Percentiles rank a stretch among this genome's conserved stretches.
These are phyloP conservation scores for Boletus coccyginus DNA, from an alignment of 768 basidiomycete genomes.

Conservation along the genomic window DNA sequence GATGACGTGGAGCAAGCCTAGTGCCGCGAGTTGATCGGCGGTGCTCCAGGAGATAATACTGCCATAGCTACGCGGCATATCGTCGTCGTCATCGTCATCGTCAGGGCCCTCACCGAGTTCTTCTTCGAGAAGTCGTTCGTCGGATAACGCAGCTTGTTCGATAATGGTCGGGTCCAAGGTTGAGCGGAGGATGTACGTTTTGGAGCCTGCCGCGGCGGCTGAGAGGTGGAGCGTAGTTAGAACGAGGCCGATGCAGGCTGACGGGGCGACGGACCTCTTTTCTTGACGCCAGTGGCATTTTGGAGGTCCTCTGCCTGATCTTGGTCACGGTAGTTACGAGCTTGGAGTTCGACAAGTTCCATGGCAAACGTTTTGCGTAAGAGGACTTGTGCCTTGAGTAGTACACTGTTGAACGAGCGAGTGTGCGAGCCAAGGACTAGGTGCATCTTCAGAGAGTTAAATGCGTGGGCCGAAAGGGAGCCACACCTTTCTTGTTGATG, in stretches of 20 bases:
- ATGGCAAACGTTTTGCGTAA: constrained; percentile 71
- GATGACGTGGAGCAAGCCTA: constrained; percentile 79
- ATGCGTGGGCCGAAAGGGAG: background rate
- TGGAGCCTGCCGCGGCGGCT: constrained; percentile 59
- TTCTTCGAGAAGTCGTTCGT: constrained; percentile 42
- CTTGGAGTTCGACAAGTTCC: constrained; percentile 78
- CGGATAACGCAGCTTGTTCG: constrained; percentile 53
- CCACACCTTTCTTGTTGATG: constrained; percentile 75
- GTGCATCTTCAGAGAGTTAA: background rate
- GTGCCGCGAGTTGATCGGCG: constrained; percentile 59
- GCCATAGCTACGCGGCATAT: constrained; percentile 54
- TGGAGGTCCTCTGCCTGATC: constrained; percentile 41
- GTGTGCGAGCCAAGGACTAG: constrained; percentile 48
- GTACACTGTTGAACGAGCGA: constrained; percentile 63
- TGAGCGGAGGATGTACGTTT: constrained; percentile 84
- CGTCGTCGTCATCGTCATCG: constrained; percentile 47
- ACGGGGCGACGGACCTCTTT: constrained; percentile 49
- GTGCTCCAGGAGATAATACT: constrained; percentile 73
- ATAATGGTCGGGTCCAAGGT: constrained; percentile 60
- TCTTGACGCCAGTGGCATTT: constrained; percentile 58
- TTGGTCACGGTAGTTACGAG: constrained; percentile 46
- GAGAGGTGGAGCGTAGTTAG: background rate
- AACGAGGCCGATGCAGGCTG: background rate
- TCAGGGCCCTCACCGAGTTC: constrained; percentile 49
- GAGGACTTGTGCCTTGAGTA: constrained; percentile 59